Evolutionary conservation across 805 yeast genomes (phyloP), one percentile per base, ranked within the genome.

Genomic region (Spathaspora boniae): DNA sequence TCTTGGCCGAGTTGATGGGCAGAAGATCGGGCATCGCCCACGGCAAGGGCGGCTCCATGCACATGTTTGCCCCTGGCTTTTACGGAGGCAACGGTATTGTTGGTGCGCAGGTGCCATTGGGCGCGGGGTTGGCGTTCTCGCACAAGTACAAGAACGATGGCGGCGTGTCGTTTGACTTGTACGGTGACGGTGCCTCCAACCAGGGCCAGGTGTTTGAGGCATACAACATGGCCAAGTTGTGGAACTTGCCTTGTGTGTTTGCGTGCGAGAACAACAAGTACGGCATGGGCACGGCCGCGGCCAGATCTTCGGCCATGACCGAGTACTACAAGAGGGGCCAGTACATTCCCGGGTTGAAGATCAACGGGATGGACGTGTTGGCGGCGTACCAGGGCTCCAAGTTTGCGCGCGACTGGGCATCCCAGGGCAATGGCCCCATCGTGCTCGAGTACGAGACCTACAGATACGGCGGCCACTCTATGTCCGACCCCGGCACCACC

Each of bases 11-110:
- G 72, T 76, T 93, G 64, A 84, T 93, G 91, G 98, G 98, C 54
- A 84, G 83, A 72, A 82, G 95, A 72, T 70, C 82, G 40, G 98
- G 98, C 74, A 94, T 86, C 43, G 84, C 97, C 28, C 82, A 71
- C 69, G 98, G 98, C 72, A 93, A 93, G 70, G 98, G 98, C 74
- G 98, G 98, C 54, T 93, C 98, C 47, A 93, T 93, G 98, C 98
- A 93, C 73, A 86, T 93, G 89, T 93, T 82, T 64, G 86, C 95
- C 32, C 81, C 82, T 31, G 94, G 94, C 43, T 93, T 93, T 76
- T 93, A 83, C 68, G 98, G 98, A 64, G 98, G 98, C 70, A 93
- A 93, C 70, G 98, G 98, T 74, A 93, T 93, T 64, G 98, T 93
- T 37, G 98, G 98, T 62, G 98, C 98, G 36, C 98, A 93, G 72